Evolutionary conservation across 306 rosid species (phyloP).

Genomic region (Trifolium fragiferum): DNA sequence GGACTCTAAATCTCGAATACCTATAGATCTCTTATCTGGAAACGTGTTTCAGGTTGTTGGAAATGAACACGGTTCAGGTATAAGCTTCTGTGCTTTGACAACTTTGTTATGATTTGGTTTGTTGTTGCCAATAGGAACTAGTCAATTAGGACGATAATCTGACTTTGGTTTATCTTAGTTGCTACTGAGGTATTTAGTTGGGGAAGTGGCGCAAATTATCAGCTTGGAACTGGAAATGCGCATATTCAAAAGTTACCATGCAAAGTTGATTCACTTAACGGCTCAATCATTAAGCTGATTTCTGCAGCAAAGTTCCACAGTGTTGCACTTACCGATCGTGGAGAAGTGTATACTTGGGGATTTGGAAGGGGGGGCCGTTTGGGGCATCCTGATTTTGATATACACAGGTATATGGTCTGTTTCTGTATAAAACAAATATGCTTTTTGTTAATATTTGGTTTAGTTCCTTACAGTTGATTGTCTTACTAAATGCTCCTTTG

Average conservation of each 20-base stretch:
- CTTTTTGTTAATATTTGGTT: no score
- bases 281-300: conserved; percentile 66
- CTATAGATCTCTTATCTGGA: conserved; percentile 91
- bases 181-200: conserved; percentile 90
- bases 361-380: conserved; percentile 98
- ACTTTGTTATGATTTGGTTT: conserved; percentile 32
- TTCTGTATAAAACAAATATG: conserved; percentile 2
- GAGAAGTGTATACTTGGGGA: conserved; percentile 95
- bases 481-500: no score
- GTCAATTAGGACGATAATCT: conserved; percentile 33
- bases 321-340: conserved; percentile 78
- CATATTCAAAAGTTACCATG: conserved; percentile 91
- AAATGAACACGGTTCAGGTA: conserved; percentile 68
- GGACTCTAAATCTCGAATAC: conserved; percentile 82
- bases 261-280: conserved; percentile 86
- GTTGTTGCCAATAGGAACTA: conserved; percentile 25
- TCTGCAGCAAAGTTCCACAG: conserved; percentile 96
- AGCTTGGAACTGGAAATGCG: conserved; percentile 98
- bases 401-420: conserved; percentile 75
- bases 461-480: no score
- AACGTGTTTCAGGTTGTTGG: conserved; percentile 69
- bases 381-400: conserved; percentile 97
- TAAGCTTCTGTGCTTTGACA: conserved; percentile 40
- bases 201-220: conserved; percentile 97
- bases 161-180: conserved; percentile 55